These are phyloP conservation scores for Russula sp. DNA, from an alignment of 768 basidiomycete species.

Conservation along the genomic window DNA sequence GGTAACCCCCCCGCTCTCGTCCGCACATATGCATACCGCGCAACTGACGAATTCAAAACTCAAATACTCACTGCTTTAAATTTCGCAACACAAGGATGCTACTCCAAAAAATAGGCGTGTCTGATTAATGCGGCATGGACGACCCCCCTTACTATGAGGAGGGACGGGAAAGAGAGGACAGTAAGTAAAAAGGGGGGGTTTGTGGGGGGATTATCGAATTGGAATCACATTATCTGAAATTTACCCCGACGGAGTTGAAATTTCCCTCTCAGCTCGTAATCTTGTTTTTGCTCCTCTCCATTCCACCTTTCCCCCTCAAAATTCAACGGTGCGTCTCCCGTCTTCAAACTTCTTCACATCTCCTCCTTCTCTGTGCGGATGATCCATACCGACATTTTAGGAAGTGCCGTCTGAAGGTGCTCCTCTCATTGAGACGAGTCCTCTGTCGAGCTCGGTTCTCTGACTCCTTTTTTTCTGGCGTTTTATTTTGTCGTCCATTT, in stretches of 20 bases:
- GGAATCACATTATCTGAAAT: constrained; percentile 17
- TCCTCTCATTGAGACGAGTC: background rate
- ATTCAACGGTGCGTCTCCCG: background rate
- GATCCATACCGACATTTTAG: constrained; percentile 22
- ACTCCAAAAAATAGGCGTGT: background rate
- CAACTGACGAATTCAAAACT: constrained; percentile 3
- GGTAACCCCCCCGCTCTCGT: constrained; percentile 8
- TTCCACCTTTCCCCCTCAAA: too few species aligned
- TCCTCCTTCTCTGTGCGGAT: background rate
- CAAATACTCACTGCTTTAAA: constrained; percentile 5
- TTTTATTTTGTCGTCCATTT: background rate
- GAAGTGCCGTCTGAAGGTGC: constrained; percentile 22
- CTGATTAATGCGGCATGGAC: background rate
- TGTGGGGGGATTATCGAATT: constrained; percentile 11
- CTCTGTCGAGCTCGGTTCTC: constrained; percentile 23
- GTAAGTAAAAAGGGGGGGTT: constrained; percentile 9
- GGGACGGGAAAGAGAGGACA: background rate
- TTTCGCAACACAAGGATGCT: background rate
- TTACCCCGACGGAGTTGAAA: constrained; percentile 14
- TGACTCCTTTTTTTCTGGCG: background rate
- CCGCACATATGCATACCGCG: background rate
- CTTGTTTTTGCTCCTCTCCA: background rate
- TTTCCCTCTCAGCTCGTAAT: constrained; percentile 16
- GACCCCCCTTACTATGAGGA: constrained; percentile 6
- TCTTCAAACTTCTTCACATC: background rate